A percentile compares a stretch with the other conserved stretches of the same genome.
Evolutionary conservation across 768 basidiomycete species (phyloP).

Genomic region (Boletus rex-veris): DNA sequence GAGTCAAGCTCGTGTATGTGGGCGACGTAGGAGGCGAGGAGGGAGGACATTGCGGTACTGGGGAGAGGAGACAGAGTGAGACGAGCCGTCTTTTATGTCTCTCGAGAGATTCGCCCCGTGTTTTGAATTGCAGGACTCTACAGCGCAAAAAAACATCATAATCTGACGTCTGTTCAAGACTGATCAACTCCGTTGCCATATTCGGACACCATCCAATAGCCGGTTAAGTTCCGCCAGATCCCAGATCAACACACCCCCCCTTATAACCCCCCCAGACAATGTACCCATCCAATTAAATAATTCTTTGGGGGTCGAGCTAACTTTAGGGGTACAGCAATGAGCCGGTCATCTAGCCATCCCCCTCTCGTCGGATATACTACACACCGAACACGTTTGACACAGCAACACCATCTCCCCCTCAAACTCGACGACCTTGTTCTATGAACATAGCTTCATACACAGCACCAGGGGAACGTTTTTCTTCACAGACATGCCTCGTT

Average conservation of each 20-base stretch:
- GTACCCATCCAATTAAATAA: too few relatives aligned
- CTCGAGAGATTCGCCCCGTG: conserved; percentile 22
- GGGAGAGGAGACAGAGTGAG: not conserved
- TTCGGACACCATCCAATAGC: not conserved
- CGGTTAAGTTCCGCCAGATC: conserved; percentile 8
- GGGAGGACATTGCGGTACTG: conserved; percentile 15
- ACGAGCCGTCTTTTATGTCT: conserved; percentile 6
- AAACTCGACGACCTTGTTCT: not conserved
- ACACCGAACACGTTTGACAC: not conserved
- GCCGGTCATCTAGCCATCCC: not conserved
- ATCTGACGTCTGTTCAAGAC: conserved; percentile 15
- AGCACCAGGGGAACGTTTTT: not conserved
- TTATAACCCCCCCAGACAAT: not conserved
- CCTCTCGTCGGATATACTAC: too few relatives aligned
- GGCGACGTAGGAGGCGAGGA: conserved; percentile 56
- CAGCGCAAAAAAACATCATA: conserved; percentile 6
- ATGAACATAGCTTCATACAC: not conserved
- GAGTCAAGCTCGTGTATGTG: conserved; percentile 59
- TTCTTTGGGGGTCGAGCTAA: not conserved
- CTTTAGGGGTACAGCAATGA: conserved; percentile 1
- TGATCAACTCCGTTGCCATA: conserved; percentile 4
- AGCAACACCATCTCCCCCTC: not conserved
- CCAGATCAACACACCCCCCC: conserved; percentile 13
- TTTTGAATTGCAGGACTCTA: not conserved
- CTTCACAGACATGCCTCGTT: too few relatives aligned